Conservation (phyloP, 495 filamentous ascomycete genomes). For the Letharia lupina region DNA sequence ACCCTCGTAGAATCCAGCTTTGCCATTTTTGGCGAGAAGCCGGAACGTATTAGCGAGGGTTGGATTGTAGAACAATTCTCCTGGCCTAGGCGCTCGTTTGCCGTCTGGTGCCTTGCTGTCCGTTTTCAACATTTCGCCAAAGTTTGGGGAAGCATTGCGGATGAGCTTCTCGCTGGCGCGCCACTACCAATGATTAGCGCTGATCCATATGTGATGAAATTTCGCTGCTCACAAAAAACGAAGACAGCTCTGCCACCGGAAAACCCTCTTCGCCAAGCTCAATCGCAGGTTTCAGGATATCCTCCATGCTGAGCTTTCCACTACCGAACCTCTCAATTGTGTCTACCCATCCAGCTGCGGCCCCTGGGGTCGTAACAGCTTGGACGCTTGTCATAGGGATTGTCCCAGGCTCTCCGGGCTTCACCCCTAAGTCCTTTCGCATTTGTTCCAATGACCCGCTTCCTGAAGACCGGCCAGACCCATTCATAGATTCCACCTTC, state of each 20-base stretch:
- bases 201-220: not conserved
- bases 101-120: constrained; percentile 58
- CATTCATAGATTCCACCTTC: constrained; percentile 79
- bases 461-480: constrained; percentile 73
- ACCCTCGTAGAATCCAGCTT: constrained; percentile 86
- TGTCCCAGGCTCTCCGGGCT: constrained; percentile 47
- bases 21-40: constrained; percentile 67
- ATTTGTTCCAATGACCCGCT: constrained; percentile 61
- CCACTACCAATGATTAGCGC: constrained; percentile 52
- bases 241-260: constrained; percentile 73
- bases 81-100: constrained; percentile 60
- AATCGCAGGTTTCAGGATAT: constrained; percentile 78
- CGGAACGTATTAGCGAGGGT: constrained; percentile 76
- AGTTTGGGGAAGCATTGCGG: constrained; percentile 69
- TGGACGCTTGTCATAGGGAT: constrained; percentile 75
- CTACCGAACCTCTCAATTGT: constrained; percentile 87
- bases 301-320: constrained; percentile 65
- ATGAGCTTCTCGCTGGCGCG: constrained; percentile 49
- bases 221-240: constrained; percentile 52
- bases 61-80: constrained; percentile 87
- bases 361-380: constrained; percentile 78
- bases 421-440: constrained; percentile 58
- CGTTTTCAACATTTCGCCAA: constrained; percentile 70
- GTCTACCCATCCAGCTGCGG: constrained; percentile 91
- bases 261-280: constrained; percentile 83